Conservation (phyloP, 768 basidiomycete genomes). For the Flagelloscypha sp. region DNA sequence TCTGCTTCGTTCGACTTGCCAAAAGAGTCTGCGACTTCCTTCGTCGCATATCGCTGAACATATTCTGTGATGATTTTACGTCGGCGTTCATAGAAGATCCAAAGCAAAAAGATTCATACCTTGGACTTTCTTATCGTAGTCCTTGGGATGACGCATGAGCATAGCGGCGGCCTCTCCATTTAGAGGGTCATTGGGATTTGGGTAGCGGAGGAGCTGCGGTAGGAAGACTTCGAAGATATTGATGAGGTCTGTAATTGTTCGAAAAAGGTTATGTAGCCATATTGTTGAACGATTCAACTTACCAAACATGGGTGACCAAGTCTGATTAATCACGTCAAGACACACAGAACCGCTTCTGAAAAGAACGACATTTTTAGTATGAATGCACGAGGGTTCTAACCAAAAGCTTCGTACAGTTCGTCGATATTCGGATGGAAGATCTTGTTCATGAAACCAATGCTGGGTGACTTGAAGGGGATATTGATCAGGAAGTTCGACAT, state of each 20-base stretch:
- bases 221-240: constrained; percentile 99
- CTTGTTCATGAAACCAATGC: constrained; percentile 99
- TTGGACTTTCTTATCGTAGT: constrained; percentile 91
- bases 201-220: constrained; percentile 93
- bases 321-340: constrained; percentile 97
- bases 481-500: constrained; percentile 96
- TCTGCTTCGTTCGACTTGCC: constrained; percentile 52
- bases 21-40: constrained; percentile 78
- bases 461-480: constrained; percentile 99
- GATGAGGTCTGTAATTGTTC: constrained; percentile 73
- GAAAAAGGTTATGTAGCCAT: neutral
- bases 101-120: constrained; percentile 35
- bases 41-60: constrained; percentile 89
- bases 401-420: constrained; percentile 69
- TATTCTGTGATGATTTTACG: constrained; percentile 54
- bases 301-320: constrained; percentile 99
- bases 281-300: constrained; percentile 22
- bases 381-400: constrained; percentile 6
- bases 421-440: constrained; percentile 99
- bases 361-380: no score
- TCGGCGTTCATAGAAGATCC: neutral
- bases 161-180: constrained; percentile 98
- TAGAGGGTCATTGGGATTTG: constrained; percentile 95
- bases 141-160: constrained; percentile 94
- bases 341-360: constrained; percentile 93